A percentile compares a stretch with the other conserved stretches of the same genome.
phyloP scores from a whole-genome alignment of 2,329 filamentous ascomycete genomes.

The Stagonosporopsis vannaccii region DNA sequence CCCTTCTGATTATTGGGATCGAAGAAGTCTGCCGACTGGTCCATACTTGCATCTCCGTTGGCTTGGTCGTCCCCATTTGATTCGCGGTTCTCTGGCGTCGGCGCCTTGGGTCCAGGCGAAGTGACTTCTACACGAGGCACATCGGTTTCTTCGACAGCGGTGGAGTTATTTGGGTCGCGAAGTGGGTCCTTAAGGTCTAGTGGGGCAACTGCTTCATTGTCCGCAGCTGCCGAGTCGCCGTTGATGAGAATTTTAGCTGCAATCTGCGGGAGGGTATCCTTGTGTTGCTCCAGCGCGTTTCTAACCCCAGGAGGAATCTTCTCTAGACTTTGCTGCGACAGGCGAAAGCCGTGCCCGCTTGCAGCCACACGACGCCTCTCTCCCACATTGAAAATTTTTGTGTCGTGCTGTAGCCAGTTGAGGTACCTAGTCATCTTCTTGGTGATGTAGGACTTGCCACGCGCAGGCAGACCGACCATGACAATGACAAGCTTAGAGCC shows the following conservation, averaged over 20 bases:
- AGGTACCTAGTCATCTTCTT: conserved; percentile 96
- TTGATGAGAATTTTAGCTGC: conserved; percentile 67
- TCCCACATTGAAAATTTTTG: conserved; percentile 95
- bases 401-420: conserved; percentile 97
- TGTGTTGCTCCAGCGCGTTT: conserved; percentile 36
- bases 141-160: conserved; percentile 34
- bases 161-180: conserved; percentile 31
- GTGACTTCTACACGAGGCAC: conserved; percentile 43
- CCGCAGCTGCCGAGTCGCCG: conserved; percentile 55
- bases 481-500: conserved; percentile 96
- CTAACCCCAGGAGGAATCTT: conserved; percentile 33
- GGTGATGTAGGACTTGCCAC: conserved; percentile 98
- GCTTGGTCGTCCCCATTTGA: conserved; percentile 31
- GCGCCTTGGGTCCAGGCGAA: conserved; percentile 41
- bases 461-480: conserved; percentile 95
- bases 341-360: conserved; percentile 59
- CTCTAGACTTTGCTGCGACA: conserved; percentile 44
- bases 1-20: conserved; percentile 87
- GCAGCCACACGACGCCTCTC: conserved; percentile 84
- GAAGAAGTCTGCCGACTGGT: conserved; percentile 93
- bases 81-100: conserved; percentile 25
- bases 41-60: conserved; percentile 64
- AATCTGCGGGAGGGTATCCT: conserved; percentile 47
- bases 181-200: conserved; percentile 40
- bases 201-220: conserved; percentile 44